Evolutionary conservation across 1,284 basidiomycete species (phyloP).

Genomic region (Phenoliferia sp.): DNA sequence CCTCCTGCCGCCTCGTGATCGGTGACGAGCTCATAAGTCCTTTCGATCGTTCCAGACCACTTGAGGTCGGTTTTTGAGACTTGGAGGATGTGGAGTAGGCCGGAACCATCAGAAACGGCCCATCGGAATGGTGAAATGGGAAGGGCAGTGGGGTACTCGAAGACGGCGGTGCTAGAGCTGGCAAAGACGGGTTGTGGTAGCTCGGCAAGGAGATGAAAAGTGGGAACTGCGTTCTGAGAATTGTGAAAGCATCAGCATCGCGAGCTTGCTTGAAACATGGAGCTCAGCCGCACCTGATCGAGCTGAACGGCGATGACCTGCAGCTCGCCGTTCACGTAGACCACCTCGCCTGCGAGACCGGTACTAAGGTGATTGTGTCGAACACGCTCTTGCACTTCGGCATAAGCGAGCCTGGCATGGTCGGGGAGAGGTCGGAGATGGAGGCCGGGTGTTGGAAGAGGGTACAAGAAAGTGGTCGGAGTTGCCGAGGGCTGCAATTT

Average conservation of each 20-base stretch:
- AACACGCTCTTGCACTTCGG: constrained; percentile 77
- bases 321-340: constrained; percentile 64
- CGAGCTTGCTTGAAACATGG: constrained; percentile 33
- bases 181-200: constrained; percentile 51
- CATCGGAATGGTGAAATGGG: constrained; percentile 54
- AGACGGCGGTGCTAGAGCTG: constrained; percentile 42
- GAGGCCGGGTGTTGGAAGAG: constrained; percentile 13
- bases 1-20: constrained; percentile 38
- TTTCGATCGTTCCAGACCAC: constrained; percentile 38
- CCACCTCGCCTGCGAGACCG: constrained; percentile 47
- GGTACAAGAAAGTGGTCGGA: constrained; percentile 5
- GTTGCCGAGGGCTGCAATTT: constrained; percentile 48
- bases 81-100: constrained; percentile 57
- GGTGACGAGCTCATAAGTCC: constrained; percentile 50
- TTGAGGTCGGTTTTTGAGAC: constrained; percentile 41
- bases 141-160: constrained; percentile 70
- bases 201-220: constrained; percentile 56
- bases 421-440: constrained; percentile 7
- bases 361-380: constrained; percentile 74
- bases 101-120: constrained; percentile 67
- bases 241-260: constrained; percentile 9
- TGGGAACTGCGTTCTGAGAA: constrained; percentile 49
- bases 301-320: constrained; percentile 60
- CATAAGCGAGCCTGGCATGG: constrained; percentile 54
- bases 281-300: constrained; percentile 52